Evolutionary conservation across 345 rosid genomes (phyloP), one percentile per base, ranked within the genome.

Genomic region (Acer campestre): DNA sequence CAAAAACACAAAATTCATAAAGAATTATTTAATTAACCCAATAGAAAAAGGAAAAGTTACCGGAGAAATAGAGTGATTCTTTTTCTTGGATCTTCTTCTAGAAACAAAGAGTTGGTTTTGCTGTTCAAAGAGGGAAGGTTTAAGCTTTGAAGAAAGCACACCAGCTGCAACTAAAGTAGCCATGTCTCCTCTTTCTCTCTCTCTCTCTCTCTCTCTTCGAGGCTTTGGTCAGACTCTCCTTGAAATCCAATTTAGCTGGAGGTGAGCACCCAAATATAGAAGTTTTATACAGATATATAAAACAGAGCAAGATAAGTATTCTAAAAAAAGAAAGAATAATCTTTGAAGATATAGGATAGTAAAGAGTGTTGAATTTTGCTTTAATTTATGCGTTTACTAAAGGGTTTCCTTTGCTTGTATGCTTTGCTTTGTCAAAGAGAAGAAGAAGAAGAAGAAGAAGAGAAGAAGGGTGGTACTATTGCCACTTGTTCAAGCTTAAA

Each of bases 41-140:
- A 3, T 10, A 7, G 17, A 10, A 1, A 61, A 31, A 35, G 7
- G 10, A 74, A 16, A 35, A 18, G 85, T 89, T 82, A 95, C 98
- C 62, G 99, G 98, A 75, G 79, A 69, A 61, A 75, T 6, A 65
- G 88, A 77, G 35, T 73, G 78, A 77, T 78, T 88, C 72, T 71
- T 87, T 86, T 79, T 86, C 83, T 64, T 86, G 83, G 80, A 65
- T 79, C 77, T 86, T 82, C 83, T 85, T 70, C 82, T 81, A 44
- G 80, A 70, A 38, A 86, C 61, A 76, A 79, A 82, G 75, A 85
- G 82, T 58, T 92, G 80, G 65, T 58, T 83, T 46, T 78, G 82
- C 61, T 80, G 90, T 31, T 90, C 87, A 69, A 81, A 72, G 59
- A 85, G 55, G 66, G 87, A 68, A 16, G 86, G 83, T 62, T 83